A percentile compares a stretch with the other conserved stretches of the same genome.
These are phyloP conservation scores for Sarocladium kiliense DNA, from an alignment of 2,329 filamentous ascomycete species.

Conservation along the genomic window DNA sequence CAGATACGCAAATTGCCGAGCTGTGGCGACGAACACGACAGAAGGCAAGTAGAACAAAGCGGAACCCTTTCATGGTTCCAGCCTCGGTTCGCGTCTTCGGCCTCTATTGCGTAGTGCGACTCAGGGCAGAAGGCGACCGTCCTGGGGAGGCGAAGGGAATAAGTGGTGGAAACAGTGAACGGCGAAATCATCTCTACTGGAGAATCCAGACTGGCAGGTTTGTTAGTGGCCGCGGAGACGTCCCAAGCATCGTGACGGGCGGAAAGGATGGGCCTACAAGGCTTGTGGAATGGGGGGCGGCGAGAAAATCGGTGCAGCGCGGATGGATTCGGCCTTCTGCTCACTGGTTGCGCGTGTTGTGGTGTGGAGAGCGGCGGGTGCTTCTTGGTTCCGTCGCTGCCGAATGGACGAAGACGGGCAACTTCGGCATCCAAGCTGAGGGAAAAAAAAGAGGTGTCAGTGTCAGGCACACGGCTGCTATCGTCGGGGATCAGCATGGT, in stretches of 20 bases:
- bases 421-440: not conserved
- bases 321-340: not conserved
- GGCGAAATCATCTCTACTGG: not conserved
- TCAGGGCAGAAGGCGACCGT: not conserved
- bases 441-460: constrained; percentile 3
- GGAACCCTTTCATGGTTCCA: not conserved
- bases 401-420: constrained; percentile 2
- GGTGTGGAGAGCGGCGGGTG: constrained; percentile 4
- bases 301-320: not conserved
- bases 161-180: not conserved
- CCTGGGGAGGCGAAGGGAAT: not conserved
- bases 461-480: not conserved
- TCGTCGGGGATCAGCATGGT: constrained; percentile 1
- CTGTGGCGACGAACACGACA: constrained; percentile 7
- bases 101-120: not conserved
- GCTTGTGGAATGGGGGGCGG: not conserved
- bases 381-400: constrained; percentile 5
- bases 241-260: too few relatives aligned
- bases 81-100: constrained; percentile 9
- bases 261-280: not conserved
- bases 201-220: not conserved
- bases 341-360: not conserved
- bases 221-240: not conserved
- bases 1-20: not conserved
- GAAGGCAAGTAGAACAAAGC: not conserved